Evolutionary conservation across 23 red algal genomes (phyloP).

Genomic region (Pyropia haitanensis): DNA sequence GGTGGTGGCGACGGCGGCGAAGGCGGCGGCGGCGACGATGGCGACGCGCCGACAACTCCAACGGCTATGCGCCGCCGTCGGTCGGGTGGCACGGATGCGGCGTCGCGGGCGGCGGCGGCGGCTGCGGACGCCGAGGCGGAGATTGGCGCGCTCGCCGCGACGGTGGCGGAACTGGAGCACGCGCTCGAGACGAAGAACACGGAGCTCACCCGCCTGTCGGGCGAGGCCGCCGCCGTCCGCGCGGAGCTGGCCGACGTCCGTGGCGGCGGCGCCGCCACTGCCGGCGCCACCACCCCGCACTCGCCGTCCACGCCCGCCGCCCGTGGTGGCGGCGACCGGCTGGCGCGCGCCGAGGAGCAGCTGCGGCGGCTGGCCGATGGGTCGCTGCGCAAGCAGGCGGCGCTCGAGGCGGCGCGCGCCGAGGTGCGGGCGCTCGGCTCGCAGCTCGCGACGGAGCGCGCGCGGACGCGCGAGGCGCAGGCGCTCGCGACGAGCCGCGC

Average conservation of each 20-base stretch:
- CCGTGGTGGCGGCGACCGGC: background rate
- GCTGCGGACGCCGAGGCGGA: conserved; percentile 10
- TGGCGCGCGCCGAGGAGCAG: conserved; percentile 27
- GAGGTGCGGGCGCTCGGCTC: conserved; percentile 55
- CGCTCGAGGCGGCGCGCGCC: conserved; percentile 63
- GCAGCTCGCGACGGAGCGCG: conserved; percentile 57
- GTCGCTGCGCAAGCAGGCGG: conserved; percentile 62
- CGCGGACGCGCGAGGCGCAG: conserved; percentile 65
- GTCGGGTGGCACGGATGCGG: too few species aligned
- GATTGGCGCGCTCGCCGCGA: conserved; percentile 25
- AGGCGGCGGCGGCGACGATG: too few species aligned
- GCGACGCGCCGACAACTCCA: too few species aligned
- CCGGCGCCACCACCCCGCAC: conserved; percentile 5
- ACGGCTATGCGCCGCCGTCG: too few species aligned
- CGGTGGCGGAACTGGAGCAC: conserved; percentile 54
- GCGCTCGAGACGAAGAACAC: conserved; percentile 63
- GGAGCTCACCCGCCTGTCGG: conserved; percentile 46
- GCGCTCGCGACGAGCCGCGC: conserved; percentile 37
- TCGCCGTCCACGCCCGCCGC: conserved; percentile 11
- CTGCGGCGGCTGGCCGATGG: conserved; percentile 68
- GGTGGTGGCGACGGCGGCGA: too few species aligned
- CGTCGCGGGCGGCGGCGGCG: too few species aligned
- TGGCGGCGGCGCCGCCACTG: conserved; percentile 25
- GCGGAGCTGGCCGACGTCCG: conserved; percentile 40
- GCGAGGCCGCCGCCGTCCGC: conserved; percentile 39